Base-by-base conservation (phyloP, 352 stramenopile genomes). In the Peronosclerospora sorghi region DNA sequence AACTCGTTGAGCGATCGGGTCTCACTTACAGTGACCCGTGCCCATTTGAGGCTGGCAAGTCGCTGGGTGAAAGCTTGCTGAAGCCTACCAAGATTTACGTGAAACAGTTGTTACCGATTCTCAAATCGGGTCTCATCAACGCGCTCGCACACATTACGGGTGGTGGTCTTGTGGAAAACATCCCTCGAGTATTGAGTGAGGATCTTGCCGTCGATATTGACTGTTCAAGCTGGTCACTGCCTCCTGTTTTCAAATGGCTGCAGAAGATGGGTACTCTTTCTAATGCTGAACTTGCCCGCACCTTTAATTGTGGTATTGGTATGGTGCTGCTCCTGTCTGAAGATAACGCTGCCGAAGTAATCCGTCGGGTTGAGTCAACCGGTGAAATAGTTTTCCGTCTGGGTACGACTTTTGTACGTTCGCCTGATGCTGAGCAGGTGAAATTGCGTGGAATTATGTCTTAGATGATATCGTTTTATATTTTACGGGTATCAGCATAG, bases 301-400 rank as follows among this genome's bases (percentile, higher is more conserved):
- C 96, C 39, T 98, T 99, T 70, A 99, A 99, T 68, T 98, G 91
- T 66, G 96, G 96, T 47, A 93, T 99, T 60, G 96, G 96, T 48
- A 98, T 99, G 94, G 89, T 99, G 26, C 62, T 99, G 18, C 91
- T 99, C 41, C 66, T 98, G 19, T 74, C 89, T 13, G 62, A 82
- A 29, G 80, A 86, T 35, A 78, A 94, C 51, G 94, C 94, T 18
- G 74, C 80, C n/a, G 72, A 94, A 42, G 86, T 95, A 4, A 84
- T 89, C 27, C 27, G 73, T 29, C 50, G 88, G 38, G 68, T 98
- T 15, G 60, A 83, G 43, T 69, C 73, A 15, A 78, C 67, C 29
- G 84, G 85, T 37, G 92, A 98, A 62, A 74, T 75, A 45, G 80
- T 97, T 28, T 95, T 86, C 54, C 72, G 89, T 71, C 54, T 97